Percentiles rank a stretch among this genome's conserved stretches.
Conservation (phyloP, 805 yeast genomes). For the Helenozyma rhizophorensis region DNA sequence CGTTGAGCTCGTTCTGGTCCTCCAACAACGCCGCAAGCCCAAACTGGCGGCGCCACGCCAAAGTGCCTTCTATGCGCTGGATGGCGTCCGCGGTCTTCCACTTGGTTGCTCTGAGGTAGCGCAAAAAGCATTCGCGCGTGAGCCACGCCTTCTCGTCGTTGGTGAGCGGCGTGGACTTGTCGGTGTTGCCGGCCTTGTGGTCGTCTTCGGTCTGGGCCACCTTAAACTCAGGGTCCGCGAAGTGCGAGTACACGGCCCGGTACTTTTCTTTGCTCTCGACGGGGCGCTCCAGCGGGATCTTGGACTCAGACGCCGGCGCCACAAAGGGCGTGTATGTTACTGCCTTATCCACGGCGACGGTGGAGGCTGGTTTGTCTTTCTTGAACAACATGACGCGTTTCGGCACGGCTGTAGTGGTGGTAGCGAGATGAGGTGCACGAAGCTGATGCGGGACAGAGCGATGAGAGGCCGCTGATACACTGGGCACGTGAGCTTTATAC, state of each 20-base stretch:
- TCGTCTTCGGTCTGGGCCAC: slow-evolving; percentile 50
- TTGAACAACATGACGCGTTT: slow-evolving; percentile 10
- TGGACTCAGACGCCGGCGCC: slow-evolving; percentile 45
- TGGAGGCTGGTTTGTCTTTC: slow-evolving; percentile 8
- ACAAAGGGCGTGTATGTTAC: slow-evolving; percentile 47
- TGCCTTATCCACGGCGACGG: slow-evolving; percentile 12
- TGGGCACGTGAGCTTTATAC: too few relatives aligned
- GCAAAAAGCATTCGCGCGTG: slow-evolving; percentile 82
- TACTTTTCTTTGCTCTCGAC: slow-evolving; percentile 53
- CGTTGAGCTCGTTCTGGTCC: slow-evolving; percentile 48
- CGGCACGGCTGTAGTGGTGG: too few relatives aligned
- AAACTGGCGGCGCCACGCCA: slow-evolving; percentile 93
- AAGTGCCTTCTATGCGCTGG: slow-evolving; percentile 66
- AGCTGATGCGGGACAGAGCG: too few relatives aligned
- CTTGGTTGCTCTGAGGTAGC: slow-evolving; percentile 91
- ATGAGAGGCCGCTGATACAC: too few relatives aligned
- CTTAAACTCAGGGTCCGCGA: slow-evolving; percentile 47
- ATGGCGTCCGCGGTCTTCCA: slow-evolving; percentile 76
- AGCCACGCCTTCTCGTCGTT: slow-evolving; percentile 82
- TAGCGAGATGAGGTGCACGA: too few relatives aligned
- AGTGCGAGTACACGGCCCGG: slow-evolving; percentile 56
- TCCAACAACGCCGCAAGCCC: slow-evolving; percentile 48
- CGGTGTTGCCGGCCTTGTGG: slow-evolving; percentile 34
- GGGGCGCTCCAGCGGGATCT: slow-evolving; percentile 45
- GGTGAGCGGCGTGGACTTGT: slow-evolving; percentile 23